Base-by-base conservation (phyloP, 2,329 filamentous ascomycete genomes). In the Curvularia sp. region DNA sequence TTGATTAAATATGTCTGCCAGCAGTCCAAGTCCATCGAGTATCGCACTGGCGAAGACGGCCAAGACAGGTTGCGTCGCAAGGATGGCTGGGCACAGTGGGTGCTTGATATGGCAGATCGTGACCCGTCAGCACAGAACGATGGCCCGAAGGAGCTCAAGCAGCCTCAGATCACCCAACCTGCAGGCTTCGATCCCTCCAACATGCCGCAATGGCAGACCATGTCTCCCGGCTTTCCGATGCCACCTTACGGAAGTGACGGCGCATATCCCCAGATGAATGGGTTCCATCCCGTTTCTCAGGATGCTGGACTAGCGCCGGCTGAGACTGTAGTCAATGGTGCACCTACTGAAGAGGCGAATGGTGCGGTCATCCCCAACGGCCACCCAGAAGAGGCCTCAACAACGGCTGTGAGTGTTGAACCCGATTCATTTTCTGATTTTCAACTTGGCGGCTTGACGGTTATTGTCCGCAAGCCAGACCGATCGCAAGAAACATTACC, bases 41-140 rank as follows among this genome's bases (percentile, higher is more conserved):
- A 91, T 69, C 84, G 89, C 47, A 78, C 88, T 33, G 89, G 90
- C 41, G 86, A 90, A 28, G 92, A 97, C 74, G 88, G 89, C 31
- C 81, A 89, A 49, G 92, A 97, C 75, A 86, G 92, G 43, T 76
- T 98, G 46, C 89, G 95, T 51, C 86, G 87, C 59, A 85, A 86
- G 26, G 85, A 92, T 20, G 88, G 86, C 26, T 97, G 93, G 92
- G 84, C 89, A 65, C 86, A 88, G 65, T 98, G 92, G 83, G 85
- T 97, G 20, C 79, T 96, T 58, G 85, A 86, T 1, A 83, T 88
- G 71, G 84, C 88, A 12, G 86, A 92, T 61, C 89, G 94, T 62
- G 87, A 93, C 66, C 83, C 87, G 42, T 84, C 86, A 20, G 91
- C 91, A 39, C 91, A 89, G 73, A 90, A 90, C 68, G 85, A 89